phyloP scores from a whole-genome alignment of 2,329 filamentous ascomycete species.

The Pseudogymnoascus sp. region DNA sequence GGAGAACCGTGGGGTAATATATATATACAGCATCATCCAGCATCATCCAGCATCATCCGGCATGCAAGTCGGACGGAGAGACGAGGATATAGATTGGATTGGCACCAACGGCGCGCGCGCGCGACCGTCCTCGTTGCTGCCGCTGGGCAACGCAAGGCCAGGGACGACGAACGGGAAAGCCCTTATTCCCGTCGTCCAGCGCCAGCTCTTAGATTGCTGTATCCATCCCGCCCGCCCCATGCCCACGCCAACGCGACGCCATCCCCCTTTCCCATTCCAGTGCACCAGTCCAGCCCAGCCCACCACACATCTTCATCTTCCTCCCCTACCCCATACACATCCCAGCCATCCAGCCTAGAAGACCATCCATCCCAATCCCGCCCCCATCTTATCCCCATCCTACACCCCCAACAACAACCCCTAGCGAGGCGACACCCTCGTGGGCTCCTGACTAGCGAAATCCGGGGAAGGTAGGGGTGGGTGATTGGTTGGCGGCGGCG shows the following conservation, averaged over 20 bases:
- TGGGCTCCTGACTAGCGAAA: neutral
- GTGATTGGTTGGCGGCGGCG: neutral
- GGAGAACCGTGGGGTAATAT: neutral
- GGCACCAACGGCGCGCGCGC: neutral
- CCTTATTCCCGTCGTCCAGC: neutral
- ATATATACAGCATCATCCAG: neutral
- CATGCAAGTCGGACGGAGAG: neutral
- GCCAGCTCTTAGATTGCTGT: neutral
- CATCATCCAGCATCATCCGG: neutral
- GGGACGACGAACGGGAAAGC: neutral
- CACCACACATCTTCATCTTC: no score
- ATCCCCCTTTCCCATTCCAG: neutral
- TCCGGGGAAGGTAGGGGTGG: neutral
- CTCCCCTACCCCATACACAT: neutral
- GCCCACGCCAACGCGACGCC: neutral
- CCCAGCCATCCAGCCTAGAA: neutral
- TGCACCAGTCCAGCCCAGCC: neutral
- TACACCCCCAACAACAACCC: neutral
- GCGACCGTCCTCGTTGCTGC: neutral
- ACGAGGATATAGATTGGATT: neutral
- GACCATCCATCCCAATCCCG: neutral
- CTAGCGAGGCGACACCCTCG: neutral
- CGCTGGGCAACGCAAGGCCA: neutral
- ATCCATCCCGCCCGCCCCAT: neutral
- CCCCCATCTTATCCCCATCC: neutral